phyloP scores from a whole-genome alignment of 768 basidiomycete species.

The Lanmaoa pseudosensibilis region DNA sequence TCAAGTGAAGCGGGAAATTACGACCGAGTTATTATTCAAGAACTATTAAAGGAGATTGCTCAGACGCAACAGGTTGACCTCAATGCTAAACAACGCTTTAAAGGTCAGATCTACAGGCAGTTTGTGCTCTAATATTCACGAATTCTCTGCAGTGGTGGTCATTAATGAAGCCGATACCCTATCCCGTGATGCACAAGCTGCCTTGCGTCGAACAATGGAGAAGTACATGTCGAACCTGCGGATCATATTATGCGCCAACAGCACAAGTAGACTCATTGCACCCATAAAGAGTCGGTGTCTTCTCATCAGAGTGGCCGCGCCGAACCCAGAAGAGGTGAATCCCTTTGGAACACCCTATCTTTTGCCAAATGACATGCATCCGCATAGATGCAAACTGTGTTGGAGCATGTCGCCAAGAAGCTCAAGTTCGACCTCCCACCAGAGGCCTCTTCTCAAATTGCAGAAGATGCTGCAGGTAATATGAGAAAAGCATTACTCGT shows the following conservation, averaged over 20 bases:
- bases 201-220: constrained; percentile 96
- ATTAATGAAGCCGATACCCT: constrained; percentile 98
- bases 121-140: constrained; percentile 1
- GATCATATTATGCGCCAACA: constrained; percentile 94
- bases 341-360: not conserved
- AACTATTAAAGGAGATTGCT: constrained; percentile 96
- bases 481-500: constrained; percentile 93
- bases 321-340: constrained; percentile 70
- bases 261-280: constrained; percentile 92
- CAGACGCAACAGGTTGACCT: constrained; percentile 98
- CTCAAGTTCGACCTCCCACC: constrained; percentile 81
- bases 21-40: constrained; percentile 93
- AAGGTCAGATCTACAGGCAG: constrained; percentile 54
- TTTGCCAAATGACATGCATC: constrained; percentile 1
- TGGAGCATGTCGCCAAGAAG: constrained; percentile 75
- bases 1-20: constrained; percentile 92
- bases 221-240: constrained; percentile 99
- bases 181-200: constrained; percentile 94
- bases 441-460: constrained; percentile 72
- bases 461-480: constrained; percentile 83
- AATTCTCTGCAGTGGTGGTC: constrained; percentile 69
- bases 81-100: constrained; percentile 93
- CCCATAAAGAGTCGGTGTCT: constrained; percentile 96
- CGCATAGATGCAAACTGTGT: constrained; percentile 73
- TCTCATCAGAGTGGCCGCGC: constrained; percentile 90